Percentiles rank a stretch among this genome's conserved stretches.
Conservation (phyloP, 257 asterid genomes). For the Lantana camara region DNA sequence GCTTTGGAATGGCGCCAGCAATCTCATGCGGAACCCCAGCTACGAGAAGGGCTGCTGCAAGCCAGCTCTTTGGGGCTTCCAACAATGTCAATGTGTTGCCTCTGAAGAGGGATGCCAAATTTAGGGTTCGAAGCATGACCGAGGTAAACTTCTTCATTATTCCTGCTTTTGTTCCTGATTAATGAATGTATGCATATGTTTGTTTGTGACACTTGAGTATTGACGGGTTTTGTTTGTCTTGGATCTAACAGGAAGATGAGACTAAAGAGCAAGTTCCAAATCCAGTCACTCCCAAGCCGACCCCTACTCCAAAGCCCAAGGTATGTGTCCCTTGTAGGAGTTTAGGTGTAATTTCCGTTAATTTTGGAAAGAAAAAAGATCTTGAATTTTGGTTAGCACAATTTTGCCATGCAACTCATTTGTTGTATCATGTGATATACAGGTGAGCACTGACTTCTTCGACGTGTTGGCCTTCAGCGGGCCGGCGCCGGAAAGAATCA, state of each 20-base stretch:
- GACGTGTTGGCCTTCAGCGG: slow-evolving; percentile 74
- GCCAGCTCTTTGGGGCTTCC: slow-evolving; percentile 20
- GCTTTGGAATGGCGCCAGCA: slow-evolving; percentile 30
- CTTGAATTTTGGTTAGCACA: no score
- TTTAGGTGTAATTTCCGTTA: no score
- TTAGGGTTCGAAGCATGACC: slow-evolving; percentile 51
- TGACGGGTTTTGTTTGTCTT: neutral
- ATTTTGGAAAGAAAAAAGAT: no score
- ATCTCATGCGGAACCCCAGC: slow-evolving; percentile 24
- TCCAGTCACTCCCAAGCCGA: slow-evolving; percentile 20
- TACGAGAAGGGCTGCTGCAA: slow-evolving; percentile 4
- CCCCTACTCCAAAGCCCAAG: slow-evolving; percentile 34
- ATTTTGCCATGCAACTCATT: no score
- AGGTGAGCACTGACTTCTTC: slow-evolving; percentile 48
- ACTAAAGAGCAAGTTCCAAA: neutral
- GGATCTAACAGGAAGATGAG: slow-evolving; percentile 36
- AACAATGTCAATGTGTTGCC: slow-evolving; percentile 15
- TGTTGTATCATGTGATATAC: neutral
- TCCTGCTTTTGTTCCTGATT: neutral
- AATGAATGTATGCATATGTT: neutral
- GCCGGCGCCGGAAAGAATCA: slow-evolving; percentile 82
- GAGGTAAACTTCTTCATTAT: slow-evolving; percentile 37
- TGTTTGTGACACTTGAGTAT: no score
- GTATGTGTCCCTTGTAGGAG: slow-evolving; percentile 22
- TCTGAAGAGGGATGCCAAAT: slow-evolving; percentile 29